Evolutionary conservation across 2,329 filamentous ascomycete species (phyloP), one percentile per base, ranked within the genome.

Genomic region (Colletotrichum shisoi): DNA sequence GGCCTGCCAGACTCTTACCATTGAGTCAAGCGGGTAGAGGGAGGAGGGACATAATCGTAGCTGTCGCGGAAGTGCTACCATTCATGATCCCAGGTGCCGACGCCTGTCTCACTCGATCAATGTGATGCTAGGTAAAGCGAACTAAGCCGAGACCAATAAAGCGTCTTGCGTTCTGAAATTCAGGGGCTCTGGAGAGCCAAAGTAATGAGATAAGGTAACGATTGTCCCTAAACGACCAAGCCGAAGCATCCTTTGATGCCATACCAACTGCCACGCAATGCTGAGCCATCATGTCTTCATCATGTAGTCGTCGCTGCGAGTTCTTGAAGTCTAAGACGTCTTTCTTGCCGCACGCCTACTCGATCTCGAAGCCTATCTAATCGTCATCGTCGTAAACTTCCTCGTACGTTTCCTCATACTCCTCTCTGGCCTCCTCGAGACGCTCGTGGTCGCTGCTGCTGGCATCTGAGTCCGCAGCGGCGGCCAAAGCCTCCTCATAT

Each of bases 401-500:
- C 70, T 83, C 81, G 57, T 83, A 82, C 56, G 79, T 79, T 72
- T 86, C 83, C 54, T 82, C 76, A 63, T 84, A 83, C 72, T 82
- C 82, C 71, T 83, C 75, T 61, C 82, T 70, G 1, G 83, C 83
- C 73, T 87, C 84, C 68, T 85, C 81, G 4, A 85, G 74, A 62
- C 82, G 81, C 73, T 87, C 79, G 4, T 78, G 73, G 67, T 84
- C 84, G 68, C 83, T 87, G 71, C 80, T 86, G 74, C 79, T 84
- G 19, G 80, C 80, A 57, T 78, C 76, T 1, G 80, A 82, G 69
- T 80, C 78, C 4, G 72, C 70, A 8, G 79, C 80, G 1, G 70
- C 75, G 46, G 74, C 76, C 12, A 79, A 74, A 3, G 80, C 79
- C 70, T 82, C 80, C 70, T 84, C 80, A 58, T 80, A 81, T 54